These are phyloP conservation scores for Neurospora africana DNA, from an alignment of 495 filamentous ascomycete genomes.

Conservation along the genomic window DNA sequence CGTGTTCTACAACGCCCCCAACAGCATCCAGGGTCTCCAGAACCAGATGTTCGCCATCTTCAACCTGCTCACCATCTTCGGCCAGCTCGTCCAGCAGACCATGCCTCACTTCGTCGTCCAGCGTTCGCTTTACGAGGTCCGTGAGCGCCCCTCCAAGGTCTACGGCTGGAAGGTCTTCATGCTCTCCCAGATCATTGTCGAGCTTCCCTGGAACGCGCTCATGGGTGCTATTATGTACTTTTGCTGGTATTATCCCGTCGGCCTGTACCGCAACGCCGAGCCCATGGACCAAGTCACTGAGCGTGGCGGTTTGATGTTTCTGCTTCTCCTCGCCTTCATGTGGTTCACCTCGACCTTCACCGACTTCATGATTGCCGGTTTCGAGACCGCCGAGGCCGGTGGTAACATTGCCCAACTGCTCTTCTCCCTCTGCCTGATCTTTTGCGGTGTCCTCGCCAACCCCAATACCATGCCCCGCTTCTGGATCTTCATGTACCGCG, in stretches of 20 bases:
- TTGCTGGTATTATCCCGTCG: slow-evolving; percentile 74
- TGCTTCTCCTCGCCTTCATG: slow-evolving; percentile 54
- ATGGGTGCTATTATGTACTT: slow-evolving; percentile 60
- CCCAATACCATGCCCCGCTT: slow-evolving; percentile 54
- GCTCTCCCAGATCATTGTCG: slow-evolving; percentile 63
- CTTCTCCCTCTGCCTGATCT: slow-evolving; percentile 58
- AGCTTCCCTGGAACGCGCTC: slow-evolving; percentile 65
- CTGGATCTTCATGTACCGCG: slow-evolving; percentile 81
- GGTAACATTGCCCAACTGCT: slow-evolving; percentile 56
- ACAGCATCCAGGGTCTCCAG: slow-evolving; percentile 66
- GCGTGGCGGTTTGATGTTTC: slow-evolving; percentile 57
- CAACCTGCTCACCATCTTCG: slow-evolving; percentile 68
- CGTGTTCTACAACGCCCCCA: slow-evolving; percentile 66
- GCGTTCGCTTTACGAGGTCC: slow-evolving; percentile 70
- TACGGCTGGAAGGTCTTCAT: slow-evolving; percentile 81
- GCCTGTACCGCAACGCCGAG: slow-evolving; percentile 59
- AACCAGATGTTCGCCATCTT: slow-evolving; percentile 86
- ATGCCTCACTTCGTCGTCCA: slow-evolving; percentile 78
- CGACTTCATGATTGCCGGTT: slow-evolving; percentile 56
- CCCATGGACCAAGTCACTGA: slow-evolving; percentile 43
- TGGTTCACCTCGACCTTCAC: slow-evolving; percentile 63
- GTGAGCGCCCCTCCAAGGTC: slow-evolving; percentile 73
- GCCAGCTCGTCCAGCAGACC: slow-evolving; percentile 66
- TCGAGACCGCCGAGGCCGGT: slow-evolving; percentile 54
- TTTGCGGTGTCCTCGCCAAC: slow-evolving; percentile 63